Conservation (phyloP, 805 yeast genomes). For the Myxozyma monticola region DNA sequence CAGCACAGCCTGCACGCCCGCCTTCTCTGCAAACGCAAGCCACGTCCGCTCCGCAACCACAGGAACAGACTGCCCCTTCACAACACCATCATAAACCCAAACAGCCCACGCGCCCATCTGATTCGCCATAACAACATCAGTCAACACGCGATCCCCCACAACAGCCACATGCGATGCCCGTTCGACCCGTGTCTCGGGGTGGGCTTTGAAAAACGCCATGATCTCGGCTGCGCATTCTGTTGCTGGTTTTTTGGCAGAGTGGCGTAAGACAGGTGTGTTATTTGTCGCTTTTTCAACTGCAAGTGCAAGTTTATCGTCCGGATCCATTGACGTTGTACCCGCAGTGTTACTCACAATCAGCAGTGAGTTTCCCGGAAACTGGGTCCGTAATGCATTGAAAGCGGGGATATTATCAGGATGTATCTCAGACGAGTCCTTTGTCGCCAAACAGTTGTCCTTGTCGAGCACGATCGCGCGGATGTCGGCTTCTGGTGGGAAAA, state of each 20-base stretch:
- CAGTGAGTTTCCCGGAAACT: constrained; percentile 63
- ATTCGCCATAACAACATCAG: constrained; percentile 93
- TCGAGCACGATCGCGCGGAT: constrained; percentile 55
- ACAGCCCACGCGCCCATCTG: constrained; percentile 83
- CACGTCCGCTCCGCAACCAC: constrained; percentile 54
- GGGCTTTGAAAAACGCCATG: constrained; percentile 51
- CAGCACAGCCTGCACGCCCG: no score
- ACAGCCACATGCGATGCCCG: constrained; percentile 70
- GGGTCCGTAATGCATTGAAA: constrained; percentile 21
- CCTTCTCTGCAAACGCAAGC: constrained; percentile 4
- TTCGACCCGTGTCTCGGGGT: constrained; percentile 46
- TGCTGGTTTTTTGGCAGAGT: constrained; percentile 36
- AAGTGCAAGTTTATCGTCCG: constrained; percentile 1
- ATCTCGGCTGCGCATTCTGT: constrained; percentile 57
- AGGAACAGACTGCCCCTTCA: constrained; percentile 50
- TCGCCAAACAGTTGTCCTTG: constrained; percentile 93
- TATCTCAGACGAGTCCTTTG: constrained; percentile 73
- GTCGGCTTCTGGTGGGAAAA: constrained; percentile 17
- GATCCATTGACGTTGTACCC: constrained; percentile 46
- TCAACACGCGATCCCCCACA: constrained; percentile 86
- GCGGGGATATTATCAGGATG: constrained; percentile 62
- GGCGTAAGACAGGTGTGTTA: constrained; percentile 40
- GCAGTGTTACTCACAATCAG: constrained; percentile 90
- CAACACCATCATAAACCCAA: constrained; percentile 82
- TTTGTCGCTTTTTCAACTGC: constrained; percentile 30